Conservation (phyloP, 2,329 filamentous ascomycete species). For the Exophiala spinifera region DNA sequence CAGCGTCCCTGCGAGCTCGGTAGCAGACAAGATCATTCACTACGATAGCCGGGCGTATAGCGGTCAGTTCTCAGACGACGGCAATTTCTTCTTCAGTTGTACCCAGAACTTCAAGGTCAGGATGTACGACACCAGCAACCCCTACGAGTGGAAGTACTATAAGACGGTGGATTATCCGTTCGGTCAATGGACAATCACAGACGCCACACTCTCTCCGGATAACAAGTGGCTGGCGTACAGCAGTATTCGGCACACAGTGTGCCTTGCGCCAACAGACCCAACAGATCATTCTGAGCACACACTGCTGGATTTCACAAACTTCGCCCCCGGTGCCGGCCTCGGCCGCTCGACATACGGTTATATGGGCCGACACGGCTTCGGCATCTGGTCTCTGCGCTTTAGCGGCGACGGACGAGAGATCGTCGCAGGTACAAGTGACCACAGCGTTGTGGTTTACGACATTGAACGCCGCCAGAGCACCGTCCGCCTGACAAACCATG, state of each 20-base stretch:
- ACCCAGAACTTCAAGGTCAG: slow-evolving; percentile 90
- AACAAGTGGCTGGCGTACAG: slow-evolving; percentile 91
- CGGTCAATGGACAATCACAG: slow-evolving; percentile 93
- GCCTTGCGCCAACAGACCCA: slow-evolving; percentile 82
- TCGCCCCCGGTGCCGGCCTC: slow-evolving; percentile 21
- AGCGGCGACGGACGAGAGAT: slow-evolving; percentile 88
- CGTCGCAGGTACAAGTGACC: slow-evolving; percentile 78
- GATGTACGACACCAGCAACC: slow-evolving; percentile 96
- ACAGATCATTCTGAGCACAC: slow-evolving; percentile 76
- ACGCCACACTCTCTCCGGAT: slow-evolving; percentile 85
- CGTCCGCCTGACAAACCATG: slow-evolving; percentile 73
- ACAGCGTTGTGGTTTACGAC: slow-evolving; percentile 84
- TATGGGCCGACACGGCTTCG: slow-evolving; percentile 33
- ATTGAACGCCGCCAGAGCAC: slow-evolving; percentile 75
- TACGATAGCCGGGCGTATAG: slow-evolving; percentile 86
- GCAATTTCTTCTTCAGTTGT: slow-evolving; percentile 93
- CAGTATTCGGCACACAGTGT: slow-evolving; percentile 80
- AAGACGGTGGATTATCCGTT: slow-evolving; percentile 82
- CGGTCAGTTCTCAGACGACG: slow-evolving; percentile 93
- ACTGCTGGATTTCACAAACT: slow-evolving; percentile 67
- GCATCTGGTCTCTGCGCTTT: slow-evolving; percentile 88
- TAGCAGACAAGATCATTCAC: slow-evolving; percentile 82
- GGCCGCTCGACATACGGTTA: slow-evolving; percentile 17
- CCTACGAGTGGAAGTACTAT: slow-evolving; percentile 93
- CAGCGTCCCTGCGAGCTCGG: slow-evolving; percentile 68